Evolutionary conservation across 2,329 filamentous ascomycete species (phyloP).

Genomic region (Cercospora sojina): DNA sequence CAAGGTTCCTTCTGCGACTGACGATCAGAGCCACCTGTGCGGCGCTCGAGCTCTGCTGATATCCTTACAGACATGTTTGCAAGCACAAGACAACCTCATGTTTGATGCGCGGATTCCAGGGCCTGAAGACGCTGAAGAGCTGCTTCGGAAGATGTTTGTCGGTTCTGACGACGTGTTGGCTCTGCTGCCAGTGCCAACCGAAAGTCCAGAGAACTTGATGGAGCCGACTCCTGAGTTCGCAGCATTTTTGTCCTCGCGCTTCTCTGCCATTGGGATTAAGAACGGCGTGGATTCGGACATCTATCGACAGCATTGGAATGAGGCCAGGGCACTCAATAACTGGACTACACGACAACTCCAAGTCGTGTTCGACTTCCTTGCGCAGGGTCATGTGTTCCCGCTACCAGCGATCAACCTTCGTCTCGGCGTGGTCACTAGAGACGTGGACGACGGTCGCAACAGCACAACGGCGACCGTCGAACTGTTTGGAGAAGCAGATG

Average conservation of each 20-base stretch:
- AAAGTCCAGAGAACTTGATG: background rate
- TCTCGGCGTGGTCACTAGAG: background rate
- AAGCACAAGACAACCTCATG: background rate
- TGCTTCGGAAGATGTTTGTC: constrained; percentile 7
- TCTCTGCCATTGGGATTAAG: background rate
- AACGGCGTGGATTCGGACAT: background rate
- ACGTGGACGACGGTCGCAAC: background rate
- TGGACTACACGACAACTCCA: constrained; percentile 1
- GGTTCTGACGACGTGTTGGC: background rate
- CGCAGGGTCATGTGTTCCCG: background rate
- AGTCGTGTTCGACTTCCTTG: constrained; percentile 3
- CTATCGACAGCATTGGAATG: background rate
- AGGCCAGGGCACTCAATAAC: background rate
- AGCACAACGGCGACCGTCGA: background rate
- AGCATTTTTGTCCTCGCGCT: background rate
- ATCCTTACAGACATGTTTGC: background rate
- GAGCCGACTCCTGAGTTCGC: background rate
- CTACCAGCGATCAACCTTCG: background rate
- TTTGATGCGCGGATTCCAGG: background rate
- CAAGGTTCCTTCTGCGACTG: background rate
- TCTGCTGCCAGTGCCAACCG: background rate
- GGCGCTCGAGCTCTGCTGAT: constrained; percentile 7
- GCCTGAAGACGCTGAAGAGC: background rate
- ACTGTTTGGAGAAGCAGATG: background rate
- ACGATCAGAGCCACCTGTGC: background rate